Conservation (phyloP, 2,329 filamentous ascomycete species). For the Pseudogymnoascus sp. region DNA sequence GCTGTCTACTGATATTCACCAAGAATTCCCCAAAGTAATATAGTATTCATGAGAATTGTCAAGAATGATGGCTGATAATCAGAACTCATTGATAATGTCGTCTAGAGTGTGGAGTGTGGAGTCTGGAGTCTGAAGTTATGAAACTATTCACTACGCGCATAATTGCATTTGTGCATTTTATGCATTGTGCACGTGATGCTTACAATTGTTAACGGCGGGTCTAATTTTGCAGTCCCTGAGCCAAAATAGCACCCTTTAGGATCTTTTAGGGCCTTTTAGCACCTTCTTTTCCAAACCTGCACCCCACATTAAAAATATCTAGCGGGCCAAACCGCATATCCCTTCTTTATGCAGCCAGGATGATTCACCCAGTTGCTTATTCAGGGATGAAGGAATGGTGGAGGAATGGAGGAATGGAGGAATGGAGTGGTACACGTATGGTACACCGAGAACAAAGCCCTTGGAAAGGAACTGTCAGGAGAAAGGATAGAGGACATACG, state of each 20-base stretch:
- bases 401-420: neutral
- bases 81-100: no score
- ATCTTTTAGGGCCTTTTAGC: neutral
- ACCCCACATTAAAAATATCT: constrained; percentile 4
- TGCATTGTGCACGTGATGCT: no score
- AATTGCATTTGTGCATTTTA: no score
- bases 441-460: neutral
- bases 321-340: constrained; percentile 3
- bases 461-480: neutral
- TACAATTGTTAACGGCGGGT: neutral
- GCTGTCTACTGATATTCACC: no score
- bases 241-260: neutral
- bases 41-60: no score
- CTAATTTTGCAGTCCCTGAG: neutral
- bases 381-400: neutral
- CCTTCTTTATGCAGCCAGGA: constrained; percentile 1
- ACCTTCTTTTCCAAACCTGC: neutral
- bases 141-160: no score
- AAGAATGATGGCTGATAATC: no score
- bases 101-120: no score
- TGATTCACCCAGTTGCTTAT: neutral
- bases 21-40: no score
- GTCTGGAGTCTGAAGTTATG: no score
- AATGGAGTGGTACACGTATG: neutral
- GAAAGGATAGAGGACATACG: neutral